Percentiles rank a stretch among this genome's conserved stretches.
Conservation (phyloP, 495 filamentous ascomycete genomes). For the Glutinoglossum americanum region DNA sequence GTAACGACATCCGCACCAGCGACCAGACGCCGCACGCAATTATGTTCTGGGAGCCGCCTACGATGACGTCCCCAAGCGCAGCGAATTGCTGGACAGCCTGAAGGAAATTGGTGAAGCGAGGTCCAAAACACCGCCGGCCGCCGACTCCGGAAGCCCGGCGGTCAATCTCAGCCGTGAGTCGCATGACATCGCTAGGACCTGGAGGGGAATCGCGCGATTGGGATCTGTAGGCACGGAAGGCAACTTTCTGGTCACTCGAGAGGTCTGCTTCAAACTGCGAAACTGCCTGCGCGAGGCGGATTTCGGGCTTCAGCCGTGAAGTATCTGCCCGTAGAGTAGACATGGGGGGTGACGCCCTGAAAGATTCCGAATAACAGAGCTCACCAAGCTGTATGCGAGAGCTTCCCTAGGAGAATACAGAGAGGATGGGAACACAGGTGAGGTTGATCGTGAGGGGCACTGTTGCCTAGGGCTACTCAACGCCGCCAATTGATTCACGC, state of each 20-base stretch:
- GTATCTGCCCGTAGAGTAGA: constrained; percentile 27
- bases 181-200: constrained; percentile 19
- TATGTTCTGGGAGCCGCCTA: constrained; percentile 24
- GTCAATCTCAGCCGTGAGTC: constrained; percentile 23
- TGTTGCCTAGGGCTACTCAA: too few relatives aligned
- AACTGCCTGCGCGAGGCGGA: constrained; percentile 20
- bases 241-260: constrained; percentile 17
- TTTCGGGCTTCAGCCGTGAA: constrained; percentile 20
- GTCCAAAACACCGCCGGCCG: constrained; percentile 19
- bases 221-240: constrained; percentile 12
- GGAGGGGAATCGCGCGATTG: constrained; percentile 11
- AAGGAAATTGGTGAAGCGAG: constrained; percentile 22
- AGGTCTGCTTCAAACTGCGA: constrained; percentile 22
- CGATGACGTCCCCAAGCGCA: constrained; percentile 21
- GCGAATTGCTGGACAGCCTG: constrained; percentile 23
- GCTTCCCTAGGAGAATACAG: neutral
- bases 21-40: constrained; percentile 25
- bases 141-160: constrained; percentile 5
- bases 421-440: constrained; percentile 2
- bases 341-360: constrained; percentile 14
- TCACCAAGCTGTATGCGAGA: neutral
- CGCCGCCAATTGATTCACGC: neutral
- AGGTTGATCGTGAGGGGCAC: neutral
- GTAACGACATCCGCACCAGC: constrained; percentile 19
- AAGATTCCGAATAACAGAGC: neutral